Evolutionary conservation across 1,284 basidiomycete genomes (phyloP).

Genomic region (Boletus chippewaensis): DNA sequence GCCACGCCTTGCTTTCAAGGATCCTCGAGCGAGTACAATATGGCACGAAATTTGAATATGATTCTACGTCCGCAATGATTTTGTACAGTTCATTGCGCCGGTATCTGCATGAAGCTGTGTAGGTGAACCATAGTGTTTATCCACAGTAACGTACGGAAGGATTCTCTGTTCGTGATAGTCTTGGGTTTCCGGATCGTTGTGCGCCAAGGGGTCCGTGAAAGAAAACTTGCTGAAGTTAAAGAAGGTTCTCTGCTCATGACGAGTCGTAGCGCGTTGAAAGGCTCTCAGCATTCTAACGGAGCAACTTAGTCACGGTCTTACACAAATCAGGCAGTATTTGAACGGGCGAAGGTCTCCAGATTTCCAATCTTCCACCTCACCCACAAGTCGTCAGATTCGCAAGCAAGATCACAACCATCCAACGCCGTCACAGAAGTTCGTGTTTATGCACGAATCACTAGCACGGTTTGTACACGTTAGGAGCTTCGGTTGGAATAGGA

Average conservation of each 20-base stretch:
- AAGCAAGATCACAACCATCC: background rate
- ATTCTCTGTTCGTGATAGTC: slow-evolving; percentile 61
- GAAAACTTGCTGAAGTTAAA: slow-evolving; percentile 39
- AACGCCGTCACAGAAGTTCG: background rate
- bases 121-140: slow-evolving; percentile 1
- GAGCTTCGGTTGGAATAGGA: slow-evolving; percentile 1
- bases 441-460: background rate
- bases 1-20: slow-evolving; percentile 34
- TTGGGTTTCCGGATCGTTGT: slow-evolving; percentile 31
- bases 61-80: slow-evolving; percentile 81
- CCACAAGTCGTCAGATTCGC: background rate
- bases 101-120: slow-evolving; percentile 46
- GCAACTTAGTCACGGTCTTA: background rate
- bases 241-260: slow-evolving; percentile 24
- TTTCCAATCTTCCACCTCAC: background rate
- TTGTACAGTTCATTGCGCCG: slow-evolving; percentile 74
- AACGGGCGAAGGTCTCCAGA: background rate
- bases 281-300: slow-evolving; percentile 14
- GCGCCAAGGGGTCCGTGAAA: slow-evolving; percentile 35
- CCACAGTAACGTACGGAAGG: slow-evolving; percentile 60
- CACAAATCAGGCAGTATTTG: background rate
- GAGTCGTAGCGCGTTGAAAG: slow-evolving; percentile 12
- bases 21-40: slow-evolving; percentile 81
- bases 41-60: slow-evolving; percentile 84
- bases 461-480: background rate